Conservation (phyloP, 768 basidiomycete genomes). For the Termitomyces sp. region DNA sequence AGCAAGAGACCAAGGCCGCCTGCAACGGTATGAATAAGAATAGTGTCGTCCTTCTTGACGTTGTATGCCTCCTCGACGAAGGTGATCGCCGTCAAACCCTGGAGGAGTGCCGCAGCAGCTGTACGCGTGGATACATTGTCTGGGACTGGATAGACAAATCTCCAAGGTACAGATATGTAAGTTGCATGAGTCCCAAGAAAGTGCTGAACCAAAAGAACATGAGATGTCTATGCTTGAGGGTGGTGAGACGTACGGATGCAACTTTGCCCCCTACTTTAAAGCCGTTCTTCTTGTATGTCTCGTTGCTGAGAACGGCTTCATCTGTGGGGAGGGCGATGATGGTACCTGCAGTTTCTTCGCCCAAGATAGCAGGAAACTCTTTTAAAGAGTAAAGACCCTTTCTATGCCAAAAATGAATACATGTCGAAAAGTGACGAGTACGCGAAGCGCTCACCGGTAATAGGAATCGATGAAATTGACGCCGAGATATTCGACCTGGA, state of each 20-base stretch:
- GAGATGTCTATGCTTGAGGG: background rate
- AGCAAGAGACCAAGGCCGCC: conserved; percentile 78
- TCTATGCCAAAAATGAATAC: conserved; percentile 22
- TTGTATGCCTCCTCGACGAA: conserved; percentile 83
- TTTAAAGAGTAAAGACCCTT: conserved; percentile 58
- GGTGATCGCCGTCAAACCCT: conserved; percentile 72
- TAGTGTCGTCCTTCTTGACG: conserved; percentile 71
- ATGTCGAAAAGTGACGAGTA: background rate
- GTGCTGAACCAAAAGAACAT: conserved; percentile 29
- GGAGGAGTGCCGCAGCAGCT: conserved; percentile 65
- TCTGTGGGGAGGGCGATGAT: conserved; percentile 74
- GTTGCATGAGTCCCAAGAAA: conserved; percentile 57
- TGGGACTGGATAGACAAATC: conserved; percentile 58
- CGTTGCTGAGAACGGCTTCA: conserved; percentile 47
- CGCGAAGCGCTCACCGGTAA: conserved; percentile 43
- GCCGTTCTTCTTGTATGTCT: conserved; percentile 56
- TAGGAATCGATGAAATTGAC: conserved; percentile 90
- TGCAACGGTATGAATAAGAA: conserved; percentile 87
- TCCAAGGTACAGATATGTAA: conserved; percentile 65
- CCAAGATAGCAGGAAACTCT: conserved; percentile 61
- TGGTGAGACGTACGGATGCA: conserved; percentile 43
- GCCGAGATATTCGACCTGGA: conserved; percentile 65
- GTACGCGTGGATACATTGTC: conserved; percentile 47
- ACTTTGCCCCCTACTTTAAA: conserved; percentile 70
- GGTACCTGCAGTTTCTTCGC: conserved; percentile 74